Percentiles rank a stretch among this genome's conserved stretches.
phyloP scores from a whole-genome alignment of 208 protist species.

The Dictyostelium gargantuum region DNA sequence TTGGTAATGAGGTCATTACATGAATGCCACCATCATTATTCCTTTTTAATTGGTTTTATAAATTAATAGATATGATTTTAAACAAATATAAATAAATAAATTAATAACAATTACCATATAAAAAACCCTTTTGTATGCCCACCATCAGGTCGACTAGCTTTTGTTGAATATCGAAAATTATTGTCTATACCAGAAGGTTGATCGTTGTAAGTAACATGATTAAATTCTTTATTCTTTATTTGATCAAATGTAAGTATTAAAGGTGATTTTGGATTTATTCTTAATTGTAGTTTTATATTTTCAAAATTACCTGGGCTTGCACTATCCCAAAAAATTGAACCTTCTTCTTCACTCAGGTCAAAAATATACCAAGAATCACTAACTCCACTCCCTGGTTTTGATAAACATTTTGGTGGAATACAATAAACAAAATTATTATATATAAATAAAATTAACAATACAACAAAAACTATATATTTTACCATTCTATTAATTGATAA shows the following conservation, averaged over 20 bases:
- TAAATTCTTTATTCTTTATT: background rate
- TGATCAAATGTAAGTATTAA: background rate
- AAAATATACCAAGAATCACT: background rate
- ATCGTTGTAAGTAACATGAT: background rate
- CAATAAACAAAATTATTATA: background rate
- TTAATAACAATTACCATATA: background rate
- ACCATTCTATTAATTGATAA: no score
- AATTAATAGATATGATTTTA: no score
- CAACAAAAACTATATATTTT: no score
- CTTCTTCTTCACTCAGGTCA: background rate
- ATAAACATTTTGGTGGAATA: background rate
- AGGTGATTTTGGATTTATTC: background rate
- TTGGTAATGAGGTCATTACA: background rate
- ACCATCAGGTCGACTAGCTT: background rate
- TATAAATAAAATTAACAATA: background rate
- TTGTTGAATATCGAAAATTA: no score
- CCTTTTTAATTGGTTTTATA: background rate
- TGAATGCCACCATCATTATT: background rate
- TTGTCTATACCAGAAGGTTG: background rate
- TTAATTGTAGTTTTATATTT: background rate
- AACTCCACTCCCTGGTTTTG: background rate
- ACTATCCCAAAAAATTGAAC: background rate
- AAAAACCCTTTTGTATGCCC: background rate
- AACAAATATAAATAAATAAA: background rate
- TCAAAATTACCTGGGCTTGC: background rate